Evolutionary conservation across 495 filamentous ascomycete species (phyloP).

Genomic region (Aspergillus indologenus): DNA sequence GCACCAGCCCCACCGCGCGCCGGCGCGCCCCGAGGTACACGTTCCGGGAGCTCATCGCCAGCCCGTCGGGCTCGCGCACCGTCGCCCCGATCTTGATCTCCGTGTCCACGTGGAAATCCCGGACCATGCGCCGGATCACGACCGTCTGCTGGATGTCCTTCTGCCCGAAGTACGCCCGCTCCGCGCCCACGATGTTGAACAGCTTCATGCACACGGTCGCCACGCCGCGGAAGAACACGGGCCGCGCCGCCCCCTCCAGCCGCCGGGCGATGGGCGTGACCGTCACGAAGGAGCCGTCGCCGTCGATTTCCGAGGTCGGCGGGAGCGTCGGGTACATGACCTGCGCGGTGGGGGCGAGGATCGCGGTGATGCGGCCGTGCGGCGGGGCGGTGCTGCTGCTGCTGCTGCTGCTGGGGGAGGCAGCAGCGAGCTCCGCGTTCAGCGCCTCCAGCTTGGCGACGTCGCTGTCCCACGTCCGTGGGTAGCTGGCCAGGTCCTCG

Average conservation of each 20-base stretch:
- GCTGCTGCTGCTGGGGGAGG: too few species aligned
- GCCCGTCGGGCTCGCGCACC: slow-evolving; percentile 71
- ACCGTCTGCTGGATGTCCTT: slow-evolving; percentile 98
- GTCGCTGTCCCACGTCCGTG: slow-evolving; percentile 84
- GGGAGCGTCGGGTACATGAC: slow-evolving; percentile 86
- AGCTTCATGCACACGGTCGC: slow-evolving; percentile 97
- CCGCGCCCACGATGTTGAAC: slow-evolving; percentile 86
- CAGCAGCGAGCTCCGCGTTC: slow-evolving; percentile 65
- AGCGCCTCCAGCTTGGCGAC: slow-evolving; percentile 60
- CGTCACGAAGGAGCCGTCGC: slow-evolving; percentile 86
- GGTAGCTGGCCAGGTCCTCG: slow-evolving; percentile 85
- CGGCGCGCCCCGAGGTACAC: slow-evolving; percentile 81
- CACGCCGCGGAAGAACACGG: slow-evolving; percentile 94
- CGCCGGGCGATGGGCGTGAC: slow-evolving; percentile 78
- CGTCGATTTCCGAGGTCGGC: slow-evolving; percentile 73
- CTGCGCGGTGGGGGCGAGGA: slow-evolving; percentile 79
- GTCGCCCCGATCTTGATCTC: slow-evolving; percentile 73
- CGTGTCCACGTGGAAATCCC: slow-evolving; percentile 80
- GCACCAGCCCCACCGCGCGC: slow-evolving; percentile 65
- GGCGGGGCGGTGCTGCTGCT: too few species aligned
- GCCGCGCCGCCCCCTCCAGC: slow-evolving; percentile 81
- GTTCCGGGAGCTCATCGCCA: slow-evolving; percentile 94
- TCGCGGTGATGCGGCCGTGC: slow-evolving; percentile 67
- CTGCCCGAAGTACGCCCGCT: slow-evolving; percentile 93
- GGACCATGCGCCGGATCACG: slow-evolving; percentile 79